Base-by-base conservation (phyloP, 2,329 filamentous ascomycete genomes). In the Colletotrichum sidae region DNA sequence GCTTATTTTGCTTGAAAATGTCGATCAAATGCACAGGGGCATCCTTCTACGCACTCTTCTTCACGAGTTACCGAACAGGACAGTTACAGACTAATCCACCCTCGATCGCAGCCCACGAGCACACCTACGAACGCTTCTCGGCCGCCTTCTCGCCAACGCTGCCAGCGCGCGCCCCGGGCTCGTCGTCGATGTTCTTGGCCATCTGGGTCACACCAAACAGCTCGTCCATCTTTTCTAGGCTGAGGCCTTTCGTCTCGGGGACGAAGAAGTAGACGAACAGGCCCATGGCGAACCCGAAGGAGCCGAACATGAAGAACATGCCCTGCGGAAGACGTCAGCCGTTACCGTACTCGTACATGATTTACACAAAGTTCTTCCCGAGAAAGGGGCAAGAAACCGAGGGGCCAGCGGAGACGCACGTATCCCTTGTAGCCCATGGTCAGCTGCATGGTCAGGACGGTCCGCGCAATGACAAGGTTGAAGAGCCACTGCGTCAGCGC, bases 401-500 rank as follows among this genome's bases (percentile, higher is more conserved):
- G 60, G 6, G 38, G 4, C 12, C 5, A 10, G 11, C n/a, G 17
- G 33, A 38, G 45, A 75, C 78, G 73, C 70, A 80, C 78, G 57
- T 80, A 82, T 6, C 80, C 79, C 33, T 74, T 74, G 33, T 74
- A 68, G 17, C 80, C 80, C 71, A 83, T 81, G 12, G 78, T 84
- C 78, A 81, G 81, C 71, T 92, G 81, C 90, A 92, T 92, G 51
- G 85, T 88, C 2, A 90, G 86, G 4, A 90, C 88, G 39, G 88
- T 88, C 62, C 88, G 80, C 2, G 90, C 90, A 61, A 92, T 88
- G 9, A 92, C 85, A 67, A 92, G 91, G 73, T 93, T 93, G 76
- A 92, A 92, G 5, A 92, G 76, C 90, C 90, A 92, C 71, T 92
- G 89, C 0, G 88, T 91, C 2, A 87, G 88, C 1, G 90, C 89